Evolutionary conservation across 75 land plant genomes (phyloP).

Genomic region (Picea sitchensis): DNA sequence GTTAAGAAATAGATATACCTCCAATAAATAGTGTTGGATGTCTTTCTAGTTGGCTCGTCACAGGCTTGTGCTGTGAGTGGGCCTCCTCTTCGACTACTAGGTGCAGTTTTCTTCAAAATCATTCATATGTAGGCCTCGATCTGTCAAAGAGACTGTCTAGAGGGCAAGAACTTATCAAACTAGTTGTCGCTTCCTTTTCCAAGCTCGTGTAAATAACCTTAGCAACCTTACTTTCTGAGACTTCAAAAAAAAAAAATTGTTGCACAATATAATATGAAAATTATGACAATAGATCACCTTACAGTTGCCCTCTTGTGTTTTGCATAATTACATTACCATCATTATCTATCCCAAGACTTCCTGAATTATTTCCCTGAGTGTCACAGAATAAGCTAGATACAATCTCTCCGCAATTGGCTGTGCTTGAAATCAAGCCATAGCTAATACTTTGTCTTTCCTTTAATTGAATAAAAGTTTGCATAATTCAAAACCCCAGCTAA

Average conservation of each 20-base stretch:
- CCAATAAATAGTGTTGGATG: too few relatives aligned
- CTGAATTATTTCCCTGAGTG: neutral
- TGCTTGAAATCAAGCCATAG: conserved; percentile 68
- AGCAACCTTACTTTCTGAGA: neutral
- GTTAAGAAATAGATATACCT: too few relatives aligned
- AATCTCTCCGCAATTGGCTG: neutral
- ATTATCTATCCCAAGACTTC: neutral
- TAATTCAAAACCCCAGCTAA: conserved; percentile 87
- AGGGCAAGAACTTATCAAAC: neutral
- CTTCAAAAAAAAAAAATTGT: neutral
- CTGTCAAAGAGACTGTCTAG: neutral
- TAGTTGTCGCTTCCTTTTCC: neutral
- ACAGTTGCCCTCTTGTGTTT: neutral
- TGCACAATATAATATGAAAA: neutral
- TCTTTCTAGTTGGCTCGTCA: too few relatives aligned
- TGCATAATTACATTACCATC: neutral
- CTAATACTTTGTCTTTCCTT: conserved; percentile 68
- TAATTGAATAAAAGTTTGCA: conserved; percentile 27
- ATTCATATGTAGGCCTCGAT: too few relatives aligned
- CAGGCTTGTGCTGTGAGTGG: too few relatives aligned
- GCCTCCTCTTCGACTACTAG: too few relatives aligned
- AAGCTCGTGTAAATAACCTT: neutral
- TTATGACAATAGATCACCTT: neutral
- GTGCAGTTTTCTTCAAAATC: too few relatives aligned
- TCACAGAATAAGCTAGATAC: neutral